A percentile compares a stretch with the other conserved stretches of the same genome.
Evolutionary conservation across 371 early-diverging fungal species (phyloP).

Genomic region (Umbelopsis sp.): DNA sequence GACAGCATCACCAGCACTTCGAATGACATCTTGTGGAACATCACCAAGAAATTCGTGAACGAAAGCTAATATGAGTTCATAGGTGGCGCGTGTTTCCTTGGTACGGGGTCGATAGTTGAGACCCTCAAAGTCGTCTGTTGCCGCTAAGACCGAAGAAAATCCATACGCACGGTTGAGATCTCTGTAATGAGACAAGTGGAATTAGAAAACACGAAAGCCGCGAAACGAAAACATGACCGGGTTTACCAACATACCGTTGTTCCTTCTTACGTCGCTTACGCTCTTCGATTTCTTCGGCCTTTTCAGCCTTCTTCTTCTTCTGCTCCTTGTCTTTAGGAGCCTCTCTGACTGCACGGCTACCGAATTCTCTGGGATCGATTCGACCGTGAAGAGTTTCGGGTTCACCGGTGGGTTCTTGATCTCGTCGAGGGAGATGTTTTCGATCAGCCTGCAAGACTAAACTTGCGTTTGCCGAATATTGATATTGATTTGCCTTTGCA

Average conservation of each 20-base stretch:
- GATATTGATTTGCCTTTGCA: conserved; percentile 80
- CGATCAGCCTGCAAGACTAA: conserved; percentile 92
- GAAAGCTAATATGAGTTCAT: conserved; percentile 87
- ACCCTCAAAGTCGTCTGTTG: conserved; percentile 90
- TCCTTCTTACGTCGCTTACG: conserved; percentile 61
- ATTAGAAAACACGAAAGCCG: neutral
- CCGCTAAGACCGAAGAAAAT: conserved; percentile 83
- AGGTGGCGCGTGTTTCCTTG: conserved; percentile 89
- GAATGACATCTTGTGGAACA: conserved; percentile 86
- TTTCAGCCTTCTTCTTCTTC: conserved; percentile 60
- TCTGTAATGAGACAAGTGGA: conserved; percentile 21
- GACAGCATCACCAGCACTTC: conserved; percentile 88
- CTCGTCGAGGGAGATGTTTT: conserved; percentile 79
- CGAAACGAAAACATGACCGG: too few relatives aligned
- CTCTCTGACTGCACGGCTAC: conserved; percentile 77
- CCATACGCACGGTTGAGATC: conserved; percentile 71
- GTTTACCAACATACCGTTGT: conserved; percentile 38
- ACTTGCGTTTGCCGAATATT: conserved; percentile 93
- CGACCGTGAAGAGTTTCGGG: conserved; percentile 90
- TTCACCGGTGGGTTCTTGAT: conserved; percentile 96
- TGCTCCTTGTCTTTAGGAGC: conserved; percentile 68
- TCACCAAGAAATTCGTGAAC: conserved; percentile 85
- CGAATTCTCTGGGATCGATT: conserved; percentile 86
- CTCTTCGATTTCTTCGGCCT: conserved; percentile 52
- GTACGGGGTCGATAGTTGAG: conserved; percentile 90